These are phyloP conservation scores for Cladophialophora bantiana DNA, from an alignment of 2,329 filamentous ascomycete genomes.

Conservation along the genomic window DNA sequence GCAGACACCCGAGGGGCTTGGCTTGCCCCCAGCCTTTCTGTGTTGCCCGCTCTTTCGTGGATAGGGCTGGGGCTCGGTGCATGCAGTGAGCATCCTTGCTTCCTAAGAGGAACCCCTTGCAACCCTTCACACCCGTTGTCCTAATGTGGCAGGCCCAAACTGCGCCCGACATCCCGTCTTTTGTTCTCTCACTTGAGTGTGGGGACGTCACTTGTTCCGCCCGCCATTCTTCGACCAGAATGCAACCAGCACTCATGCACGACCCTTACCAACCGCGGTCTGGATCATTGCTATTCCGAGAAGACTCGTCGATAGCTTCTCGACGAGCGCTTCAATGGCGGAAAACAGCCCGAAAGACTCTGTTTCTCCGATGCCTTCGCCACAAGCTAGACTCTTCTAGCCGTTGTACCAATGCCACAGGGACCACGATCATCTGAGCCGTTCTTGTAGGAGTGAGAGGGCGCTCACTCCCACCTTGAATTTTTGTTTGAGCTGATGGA, in stretches of 20 bases:
- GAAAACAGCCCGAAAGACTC: conserved; percentile 1
- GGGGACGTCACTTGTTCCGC: conserved; percentile 8
- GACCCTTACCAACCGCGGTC: conserved; percentile 8
- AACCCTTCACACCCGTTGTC: not conserved
- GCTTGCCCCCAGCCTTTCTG: conserved; percentile 1
- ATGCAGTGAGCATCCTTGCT: conserved; percentile 21
- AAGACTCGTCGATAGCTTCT: conserved; percentile 3
- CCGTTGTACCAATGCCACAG: conserved; percentile 16
- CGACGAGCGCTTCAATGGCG: not conserved
- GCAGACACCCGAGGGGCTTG: not conserved
- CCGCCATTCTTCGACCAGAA: not conserved
- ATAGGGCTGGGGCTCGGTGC: conserved; percentile 12
- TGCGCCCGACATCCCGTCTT: conserved; percentile 16
- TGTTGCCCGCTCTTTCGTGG: not conserved
- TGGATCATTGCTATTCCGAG: conserved; percentile 15
- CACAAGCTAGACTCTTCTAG: conserved; percentile 22
- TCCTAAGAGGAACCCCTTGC: conserved; percentile 1
- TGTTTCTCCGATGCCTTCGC: conserved; percentile 6
- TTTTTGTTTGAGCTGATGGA: conserved; percentile 12
- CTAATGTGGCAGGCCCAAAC: conserved; percentile 8
- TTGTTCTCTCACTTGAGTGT: not conserved
- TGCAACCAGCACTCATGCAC: conserved; percentile 13
- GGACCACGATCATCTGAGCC: conserved; percentile 15
- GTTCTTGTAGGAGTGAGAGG: not conserved
- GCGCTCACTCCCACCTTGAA: conserved; percentile 1